Evolutionary conservation across 768 basidiomycete species (phyloP).

Genomic region (Leccinum truebloodii): DNA sequence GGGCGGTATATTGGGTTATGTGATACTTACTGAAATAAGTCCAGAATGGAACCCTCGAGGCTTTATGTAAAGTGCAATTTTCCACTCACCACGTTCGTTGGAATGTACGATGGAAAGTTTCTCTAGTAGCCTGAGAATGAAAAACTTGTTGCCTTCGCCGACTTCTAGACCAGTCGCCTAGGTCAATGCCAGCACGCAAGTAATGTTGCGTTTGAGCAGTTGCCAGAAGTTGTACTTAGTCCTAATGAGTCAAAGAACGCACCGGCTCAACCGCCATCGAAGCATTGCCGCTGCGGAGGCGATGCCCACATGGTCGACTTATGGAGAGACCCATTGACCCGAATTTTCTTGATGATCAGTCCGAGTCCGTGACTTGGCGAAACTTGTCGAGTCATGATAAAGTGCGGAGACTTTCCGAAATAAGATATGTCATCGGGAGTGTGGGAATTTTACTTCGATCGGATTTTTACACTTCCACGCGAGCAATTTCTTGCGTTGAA

Average conservation of each 20-base stretch:
- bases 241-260: not conserved
- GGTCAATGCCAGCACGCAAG: not conserved
- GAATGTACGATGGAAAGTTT: conserved; percentile 6
- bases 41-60: not conserved
- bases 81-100: conserved; percentile 14
- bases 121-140: not conserved
- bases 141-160: not conserved
- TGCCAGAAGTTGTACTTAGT: not conserved
- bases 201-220: not conserved
- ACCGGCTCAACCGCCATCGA: not conserved
- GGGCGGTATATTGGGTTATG: conserved; percentile 7
- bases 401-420: conserved; percentile 22
- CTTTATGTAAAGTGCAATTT: not conserved
- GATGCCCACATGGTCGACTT: no score
- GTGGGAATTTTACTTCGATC: conserved; percentile 13
- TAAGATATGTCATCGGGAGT: conserved; percentile 21
- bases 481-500: not conserved
- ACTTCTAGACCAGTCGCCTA: not conserved
- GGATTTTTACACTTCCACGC: not conserved
- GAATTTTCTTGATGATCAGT: not conserved
- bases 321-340: no score
- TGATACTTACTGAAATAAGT: conserved; percentile 5
- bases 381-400: no score
- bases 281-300: no score
- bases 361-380: not conserved